Base-by-base conservation (phyloP, 2,329 filamentous ascomycete species). In the Alternaria gansuensis region DNA sequence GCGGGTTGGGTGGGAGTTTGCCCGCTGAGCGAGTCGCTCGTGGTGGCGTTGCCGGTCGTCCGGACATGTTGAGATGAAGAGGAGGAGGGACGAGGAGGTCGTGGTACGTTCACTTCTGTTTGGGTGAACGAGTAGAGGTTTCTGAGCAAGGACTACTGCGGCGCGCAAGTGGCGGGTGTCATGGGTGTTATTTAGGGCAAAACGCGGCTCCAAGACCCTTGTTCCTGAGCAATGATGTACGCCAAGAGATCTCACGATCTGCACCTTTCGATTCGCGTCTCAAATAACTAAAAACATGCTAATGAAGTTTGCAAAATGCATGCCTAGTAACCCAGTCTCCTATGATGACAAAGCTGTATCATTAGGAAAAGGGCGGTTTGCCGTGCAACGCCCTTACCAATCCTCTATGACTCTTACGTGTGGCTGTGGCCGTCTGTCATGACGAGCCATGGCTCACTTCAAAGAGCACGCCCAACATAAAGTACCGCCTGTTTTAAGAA, bases 11-110 rank as follows among this genome's bases (percentile, higher is more conserved):
- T 33, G 82, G 78, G 33, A 80, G 72, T 46, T 75, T 75, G 45
- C 78, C 79, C 24, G 79, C 61, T 55, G 71, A 74, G 65, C 70
- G 70, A 54, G 64, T 77, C 70, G 59, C 77, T 65, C 63, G 78
- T 64, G 81, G 80, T 64, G 85, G 82, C 67, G 84, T 85, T 46
- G 78, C 76, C 10, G 81, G 81, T 40, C 81, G 74, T 41, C 77
- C 73, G 5, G 78, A 64, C 77, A 79, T 79, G 36, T 9, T 66
- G 59, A 34, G 31, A 23, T 5, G 26, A 11, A 24, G 13, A 5
- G 14, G 9, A 31, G 13, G 7, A 10, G 5, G 3, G 11, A 34
- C 17, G 13, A 4, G 4, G 4, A 1, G 14, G 21, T 40, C 26
- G 21, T 50, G 23, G 14, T 50, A 26, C 13, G 24, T 14, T 9